Evolutionary conservation across 306 rosid genomes (phyloP), one percentile per base, ranked within the genome.

Genomic region (Cucurbita moschata): DNA sequence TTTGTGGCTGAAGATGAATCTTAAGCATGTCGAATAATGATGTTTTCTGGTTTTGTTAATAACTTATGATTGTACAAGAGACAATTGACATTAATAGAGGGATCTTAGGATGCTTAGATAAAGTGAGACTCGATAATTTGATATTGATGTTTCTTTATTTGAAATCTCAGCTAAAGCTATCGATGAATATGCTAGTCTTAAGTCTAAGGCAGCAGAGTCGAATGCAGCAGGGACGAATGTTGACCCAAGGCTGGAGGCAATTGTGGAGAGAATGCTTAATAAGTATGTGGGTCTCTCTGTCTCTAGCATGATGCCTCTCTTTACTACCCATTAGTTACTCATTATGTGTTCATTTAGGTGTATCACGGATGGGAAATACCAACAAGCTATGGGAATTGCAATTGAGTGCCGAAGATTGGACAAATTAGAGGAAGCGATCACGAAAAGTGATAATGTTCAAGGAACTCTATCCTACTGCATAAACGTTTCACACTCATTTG

Each of bases 381-480:
- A 89, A 47, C 99, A 94, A 82, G 99, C 97, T 68, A 91, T 94
- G 97, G 99, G 99, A 54, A 94, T 87, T 80, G 92, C 99, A 71
- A 86, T 91, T 74, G 99, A 94, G 81, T 94, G 99, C 88, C 83
- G 97, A 77, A 91, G 99, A 79, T 84, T 94, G 82, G 99, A 94
- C 88, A 94, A 91, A 81, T 88, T 94, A 7, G 99, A 94, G 90
- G 99, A 94, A 83, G 99, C 99, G 46, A 88, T 94, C 76, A 91
- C 88, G n/a, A 89, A 69, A 85, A 94, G 99, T 82, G 99, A 94
- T 81, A 89, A 88, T 63, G 80, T 94, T 78, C 95, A 89, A 35
- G 99, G 99, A 80, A 89, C 96, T 75, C 76, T 94, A 56, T 89
- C 97, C 47, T 94, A 94, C 84, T 94, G 99, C 87, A 89, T 91